These are phyloP conservation scores for Aspergillus hiratsukae DNA, from an alignment of 2,329 filamentous ascomycete species.

Conservation along the genomic window DNA sequence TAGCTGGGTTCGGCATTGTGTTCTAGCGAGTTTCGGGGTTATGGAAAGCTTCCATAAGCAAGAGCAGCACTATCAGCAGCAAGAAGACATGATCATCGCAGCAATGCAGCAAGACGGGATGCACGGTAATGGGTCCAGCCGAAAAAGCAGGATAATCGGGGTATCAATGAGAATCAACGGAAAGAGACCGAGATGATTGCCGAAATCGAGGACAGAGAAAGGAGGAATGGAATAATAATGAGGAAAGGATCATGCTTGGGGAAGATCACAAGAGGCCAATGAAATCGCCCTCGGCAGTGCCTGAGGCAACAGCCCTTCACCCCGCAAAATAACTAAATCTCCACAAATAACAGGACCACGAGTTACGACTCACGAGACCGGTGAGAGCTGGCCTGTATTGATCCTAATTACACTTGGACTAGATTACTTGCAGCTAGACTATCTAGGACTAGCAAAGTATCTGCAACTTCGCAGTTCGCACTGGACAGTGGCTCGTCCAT, in stretches of 20 bases:
- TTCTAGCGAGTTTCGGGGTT: constrained; percentile 28
- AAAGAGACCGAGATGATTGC: background rate
- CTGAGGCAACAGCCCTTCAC: constrained; percentile 21
- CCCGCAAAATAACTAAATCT: constrained; percentile 17
- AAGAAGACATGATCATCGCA: constrained; percentile 6
- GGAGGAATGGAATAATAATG: background rate
- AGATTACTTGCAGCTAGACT: background rate
- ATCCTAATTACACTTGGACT: no score
- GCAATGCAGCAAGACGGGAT: background rate
- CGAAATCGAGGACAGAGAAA: constrained; percentile 1
- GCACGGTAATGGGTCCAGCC: background rate
- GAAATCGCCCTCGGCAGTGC: background rate
- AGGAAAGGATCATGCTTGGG: background rate
- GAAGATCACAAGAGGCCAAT: background rate
- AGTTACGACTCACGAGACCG: no score
- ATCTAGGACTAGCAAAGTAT: background rate
- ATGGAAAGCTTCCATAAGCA: constrained; percentile 10
- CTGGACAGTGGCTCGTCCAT: background rate
- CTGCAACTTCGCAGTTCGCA: no score
- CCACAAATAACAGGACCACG: constrained; percentile 5
- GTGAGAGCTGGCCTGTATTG: no score
- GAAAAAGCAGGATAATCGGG: background rate
- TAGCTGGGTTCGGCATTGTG: constrained; percentile 32
- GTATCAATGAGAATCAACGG: background rate
- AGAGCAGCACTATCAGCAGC: background rate